Evolutionary conservation across 2,329 filamentous ascomycete genomes (phyloP).

Genomic region (Aureobasidium vineae): DNA sequence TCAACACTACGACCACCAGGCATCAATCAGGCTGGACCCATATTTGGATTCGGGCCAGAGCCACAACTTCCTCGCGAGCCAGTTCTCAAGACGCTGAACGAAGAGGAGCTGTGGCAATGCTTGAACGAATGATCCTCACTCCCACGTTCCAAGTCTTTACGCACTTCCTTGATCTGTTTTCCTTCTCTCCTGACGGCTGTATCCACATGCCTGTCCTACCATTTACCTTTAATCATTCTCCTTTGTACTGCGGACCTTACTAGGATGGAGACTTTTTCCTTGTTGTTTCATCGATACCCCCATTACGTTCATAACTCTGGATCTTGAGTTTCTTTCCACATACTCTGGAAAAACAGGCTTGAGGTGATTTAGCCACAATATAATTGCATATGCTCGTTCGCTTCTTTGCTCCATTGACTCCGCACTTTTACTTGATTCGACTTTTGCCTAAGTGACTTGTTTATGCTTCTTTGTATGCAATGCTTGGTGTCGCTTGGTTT

Average conservation of each 20-base stretch:
- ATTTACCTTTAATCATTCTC: constrained; percentile 5
- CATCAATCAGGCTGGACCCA: constrained; percentile 74
- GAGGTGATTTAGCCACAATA: constrained; percentile 2
- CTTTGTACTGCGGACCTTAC: constrained; percentile 18
- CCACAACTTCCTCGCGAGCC: constrained; percentile 57
- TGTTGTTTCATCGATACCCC: constrained; percentile 21
- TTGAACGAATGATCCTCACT: constrained; percentile 46
- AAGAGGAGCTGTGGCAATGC: constrained; percentile 60
- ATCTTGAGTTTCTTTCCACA: neutral
- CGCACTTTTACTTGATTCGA: constrained; percentile 3
- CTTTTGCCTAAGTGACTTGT: constrained; percentile 19
- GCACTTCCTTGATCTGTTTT: neutral
- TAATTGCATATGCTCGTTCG: constrained; percentile 9
- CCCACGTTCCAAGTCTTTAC: constrained; percentile 6
- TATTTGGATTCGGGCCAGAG: constrained; percentile 67
- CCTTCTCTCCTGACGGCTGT: neutral
- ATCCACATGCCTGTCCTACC: constrained; percentile 9
- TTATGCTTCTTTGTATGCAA: neutral
- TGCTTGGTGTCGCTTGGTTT: constrained; percentile 6
- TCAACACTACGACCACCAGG: constrained; percentile 58
- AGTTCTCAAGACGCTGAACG: constrained; percentile 58
- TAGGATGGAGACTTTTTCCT: constrained; percentile 1
- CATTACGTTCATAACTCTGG: constrained; percentile 14
- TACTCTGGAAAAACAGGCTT: constrained; percentile 3
- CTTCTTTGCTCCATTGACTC: neutral